Conservation (phyloP, 2,329 filamentous ascomycete species). For the Scytalidium sp. region DNA sequence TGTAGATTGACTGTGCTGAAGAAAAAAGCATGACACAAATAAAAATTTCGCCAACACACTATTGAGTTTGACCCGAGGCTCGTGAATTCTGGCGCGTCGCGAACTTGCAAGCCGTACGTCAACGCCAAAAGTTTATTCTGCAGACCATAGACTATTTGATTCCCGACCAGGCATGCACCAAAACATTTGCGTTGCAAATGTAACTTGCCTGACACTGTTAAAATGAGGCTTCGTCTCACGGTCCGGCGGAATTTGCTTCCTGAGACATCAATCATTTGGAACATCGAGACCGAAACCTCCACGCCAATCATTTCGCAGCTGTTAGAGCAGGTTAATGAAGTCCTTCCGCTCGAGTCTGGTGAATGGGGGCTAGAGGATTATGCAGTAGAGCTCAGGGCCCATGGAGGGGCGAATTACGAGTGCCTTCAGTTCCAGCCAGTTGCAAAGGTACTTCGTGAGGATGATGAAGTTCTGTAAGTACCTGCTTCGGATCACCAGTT, state of each 20-base stretch:
- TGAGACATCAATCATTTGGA: conserved; percentile 70
- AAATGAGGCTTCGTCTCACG: conserved; percentile 70
- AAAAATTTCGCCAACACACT: no score
- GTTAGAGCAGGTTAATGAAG: conserved; percentile 73
- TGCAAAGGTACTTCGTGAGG: conserved; percentile 68
- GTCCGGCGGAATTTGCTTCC: conserved; percentile 74
- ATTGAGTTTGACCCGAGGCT: no score
- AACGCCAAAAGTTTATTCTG: background rate
- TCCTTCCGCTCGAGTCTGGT: conserved; percentile 74
- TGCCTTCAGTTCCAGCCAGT: conserved; percentile 82
- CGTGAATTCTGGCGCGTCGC: no score
- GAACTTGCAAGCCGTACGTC: no score
- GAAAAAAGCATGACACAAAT: no score
- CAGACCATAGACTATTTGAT: background rate
- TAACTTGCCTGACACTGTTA: background rate
- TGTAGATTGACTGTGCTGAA: no score
- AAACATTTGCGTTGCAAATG: no score
- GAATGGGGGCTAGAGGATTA: conserved; percentile 92
- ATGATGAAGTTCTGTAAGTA: conserved; percentile 77
- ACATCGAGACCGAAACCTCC: conserved; percentile 48
- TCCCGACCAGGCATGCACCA: background rate
- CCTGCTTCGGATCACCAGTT: background rate
- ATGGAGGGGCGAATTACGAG: conserved; percentile 66
- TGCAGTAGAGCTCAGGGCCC: conserved; percentile 66
- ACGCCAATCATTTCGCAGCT: conserved; percentile 70